phyloP scores from a whole-genome alignment of 2,329 filamentous ascomycete species.

The Aureobasidium sp. region DNA sequence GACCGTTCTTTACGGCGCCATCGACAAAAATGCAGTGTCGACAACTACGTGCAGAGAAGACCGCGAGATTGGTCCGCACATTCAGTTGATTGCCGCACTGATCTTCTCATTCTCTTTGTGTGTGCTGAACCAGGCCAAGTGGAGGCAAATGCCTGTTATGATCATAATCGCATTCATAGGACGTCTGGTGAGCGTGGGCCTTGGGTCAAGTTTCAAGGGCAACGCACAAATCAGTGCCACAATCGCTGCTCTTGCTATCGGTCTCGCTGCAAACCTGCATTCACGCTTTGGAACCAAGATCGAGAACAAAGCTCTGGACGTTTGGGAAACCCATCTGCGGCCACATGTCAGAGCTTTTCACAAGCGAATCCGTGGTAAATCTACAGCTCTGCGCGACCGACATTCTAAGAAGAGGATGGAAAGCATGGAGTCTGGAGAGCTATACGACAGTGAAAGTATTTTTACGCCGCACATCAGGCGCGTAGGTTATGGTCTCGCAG shows the following conservation, averaged over 20 bases:
- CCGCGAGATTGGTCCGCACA: conserved; percentile 44
- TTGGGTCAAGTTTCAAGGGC: conserved; percentile 56
- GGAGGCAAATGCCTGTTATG: conserved; percentile 72
- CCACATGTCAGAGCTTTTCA: conserved; percentile 27
- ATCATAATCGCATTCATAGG: conserved; percentile 64
- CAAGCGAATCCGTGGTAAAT: conserved; percentile 27
- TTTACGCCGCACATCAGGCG: conserved; percentile 33
- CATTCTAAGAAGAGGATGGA: conserved; percentile 24
- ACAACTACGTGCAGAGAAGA: conserved; percentile 32
- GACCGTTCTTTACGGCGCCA: conserved; percentile 42
- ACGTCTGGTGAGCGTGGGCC: conserved; percentile 70
- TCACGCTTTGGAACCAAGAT: conserved; percentile 57
- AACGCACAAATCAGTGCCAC: conserved; percentile 73
- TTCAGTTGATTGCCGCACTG: conserved; percentile 66
- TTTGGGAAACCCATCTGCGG: conserved; percentile 47
- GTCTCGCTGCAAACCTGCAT: conserved; percentile 72
- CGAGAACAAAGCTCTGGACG: conserved; percentile 49
- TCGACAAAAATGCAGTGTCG: conserved; percentile 42
- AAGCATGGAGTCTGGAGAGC: conserved; percentile 17
- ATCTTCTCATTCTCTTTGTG: conserved; percentile 67
- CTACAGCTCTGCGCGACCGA: conserved; percentile 16
- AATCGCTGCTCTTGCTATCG: conserved; percentile 68
- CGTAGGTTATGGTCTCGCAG: conserved; percentile 69
- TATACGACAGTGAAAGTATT: conserved; percentile 22
- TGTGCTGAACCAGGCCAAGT: conserved; percentile 76